Percentiles rank a stretch among this genome's conserved stretches.
These are phyloP conservation scores for Cymodocea nodosa DNA, from an alignment of 116 monocot genomes.

Conservation along the genomic window DNA sequence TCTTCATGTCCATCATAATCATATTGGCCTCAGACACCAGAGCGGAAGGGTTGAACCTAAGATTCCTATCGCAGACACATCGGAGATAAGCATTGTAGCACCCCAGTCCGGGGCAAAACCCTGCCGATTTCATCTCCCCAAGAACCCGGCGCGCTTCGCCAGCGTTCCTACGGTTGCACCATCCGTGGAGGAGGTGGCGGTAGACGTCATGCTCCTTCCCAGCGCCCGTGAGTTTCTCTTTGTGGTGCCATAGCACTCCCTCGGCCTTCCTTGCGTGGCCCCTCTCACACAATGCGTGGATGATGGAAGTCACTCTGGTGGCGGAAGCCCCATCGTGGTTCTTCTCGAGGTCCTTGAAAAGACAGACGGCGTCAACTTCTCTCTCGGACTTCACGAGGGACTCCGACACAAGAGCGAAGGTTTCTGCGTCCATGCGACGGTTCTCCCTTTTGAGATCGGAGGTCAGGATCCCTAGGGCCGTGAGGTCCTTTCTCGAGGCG, in stretches of 20 bases:
- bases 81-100: slow-evolving; percentile 39
- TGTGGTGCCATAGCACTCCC: slow-evolving; percentile 39
- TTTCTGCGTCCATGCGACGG: slow-evolving; percentile 20
- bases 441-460: slow-evolving; percentile 20
- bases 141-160: slow-evolving; percentile 43
- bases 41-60: slow-evolving; percentile 55
- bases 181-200: slow-evolving; percentile 44
- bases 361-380: slow-evolving; percentile 34
- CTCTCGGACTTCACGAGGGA: slow-evolving; percentile 32
- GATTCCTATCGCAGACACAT: slow-evolving; percentile 52
- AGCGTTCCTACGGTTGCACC: slow-evolving; percentile 49
- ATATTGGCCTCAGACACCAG: slow-evolving; percentile 41
- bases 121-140: slow-evolving; percentile 34
- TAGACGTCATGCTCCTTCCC: slow-evolving; percentile 1
- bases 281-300: slow-evolving; percentile 44
- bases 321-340: neutral
- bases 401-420: slow-evolving; percentile 27
- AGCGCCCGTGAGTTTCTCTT: slow-evolving; percentile 12
- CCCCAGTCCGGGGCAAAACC: slow-evolving; percentile 19
- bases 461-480: slow-evolving; percentile 27
- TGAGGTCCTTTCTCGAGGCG: slow-evolving; percentile 28
- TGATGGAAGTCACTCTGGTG: slow-evolving; percentile 7
- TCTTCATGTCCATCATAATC: slow-evolving; percentile 50
- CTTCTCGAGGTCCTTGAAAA: slow-evolving; percentile 32
- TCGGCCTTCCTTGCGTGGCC: slow-evolving; percentile 45